Evolutionary conservation across 2,329 filamentous ascomycete genomes (phyloP).

Genomic region (Nemania serpens): DNA sequence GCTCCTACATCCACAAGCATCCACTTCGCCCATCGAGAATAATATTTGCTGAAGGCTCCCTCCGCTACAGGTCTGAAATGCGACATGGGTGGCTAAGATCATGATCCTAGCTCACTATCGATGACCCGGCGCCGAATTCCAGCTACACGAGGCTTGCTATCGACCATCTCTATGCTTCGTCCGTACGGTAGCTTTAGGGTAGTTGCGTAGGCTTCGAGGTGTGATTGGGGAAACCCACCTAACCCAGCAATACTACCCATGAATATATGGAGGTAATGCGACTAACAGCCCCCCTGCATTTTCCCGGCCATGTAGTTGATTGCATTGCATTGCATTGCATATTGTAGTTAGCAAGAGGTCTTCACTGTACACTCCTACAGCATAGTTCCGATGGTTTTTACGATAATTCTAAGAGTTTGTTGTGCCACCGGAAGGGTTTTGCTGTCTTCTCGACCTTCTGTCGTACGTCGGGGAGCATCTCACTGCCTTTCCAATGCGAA

Average conservation of each 20-base stretch:
- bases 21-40: not conserved
- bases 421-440: conserved; percentile 15
- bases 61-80: not conserved
- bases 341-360: conserved; percentile 10
- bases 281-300: conserved; percentile 24
- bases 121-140: conserved; percentile 18
- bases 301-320: conserved; percentile 20
- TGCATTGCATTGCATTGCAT: conserved; percentile 9
- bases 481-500: conserved; percentile 1
- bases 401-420: conserved; percentile 20
- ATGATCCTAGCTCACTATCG: conserved; percentile 5
- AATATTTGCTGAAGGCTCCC: not conserved
- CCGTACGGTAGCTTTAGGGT: conserved; percentile 17
- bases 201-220: conserved; percentile 2
- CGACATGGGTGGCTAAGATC: not conserved
- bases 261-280: conserved; percentile 16
- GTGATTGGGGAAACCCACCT: conserved; percentile 19
- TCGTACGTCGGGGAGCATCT: conserved; percentile 7
- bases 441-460: conserved; percentile 14
- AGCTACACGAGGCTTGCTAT: conserved; percentile 18
- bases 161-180: conserved; percentile 12
- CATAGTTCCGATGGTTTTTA: conserved; percentile 19
- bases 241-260: conserved; percentile 16
- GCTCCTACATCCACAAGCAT: not conserved
- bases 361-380: conserved; percentile 7